phyloP scores from a whole-genome alignment of 164 flowering plant genomes.

The Dillenia suffruticosa region DNA sequence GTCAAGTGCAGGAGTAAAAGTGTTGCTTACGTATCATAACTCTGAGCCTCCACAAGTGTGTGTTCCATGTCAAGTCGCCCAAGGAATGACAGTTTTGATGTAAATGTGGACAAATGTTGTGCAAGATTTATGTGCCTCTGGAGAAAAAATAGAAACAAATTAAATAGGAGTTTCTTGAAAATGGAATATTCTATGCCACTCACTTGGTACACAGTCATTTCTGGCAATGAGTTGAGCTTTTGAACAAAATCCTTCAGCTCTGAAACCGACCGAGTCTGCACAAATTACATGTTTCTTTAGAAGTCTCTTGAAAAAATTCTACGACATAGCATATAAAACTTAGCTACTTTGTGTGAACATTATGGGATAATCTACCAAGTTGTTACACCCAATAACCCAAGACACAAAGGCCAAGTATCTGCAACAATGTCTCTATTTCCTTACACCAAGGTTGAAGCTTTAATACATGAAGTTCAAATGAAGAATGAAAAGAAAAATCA shows the following conservation, averaged over 20 bases:
- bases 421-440: too few species aligned
- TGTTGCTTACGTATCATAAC: conserved; percentile 80
- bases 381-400: too few species aligned
- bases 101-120: conserved; percentile 75
- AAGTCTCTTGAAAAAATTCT: neutral
- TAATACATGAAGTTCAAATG: too few species aligned
- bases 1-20: neutral
- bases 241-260: conserved; percentile 94
- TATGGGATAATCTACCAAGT: too few species aligned
- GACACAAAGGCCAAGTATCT: too few species aligned
- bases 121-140: conserved; percentile 99
- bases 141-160: conserved; percentile 16
- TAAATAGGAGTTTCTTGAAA: neutral
- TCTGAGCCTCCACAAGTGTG: conserved; percentile 85
- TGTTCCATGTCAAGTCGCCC: conserved; percentile 94
- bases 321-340: too few species aligned
- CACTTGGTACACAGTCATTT: conserved; percentile 63
- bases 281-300: neutral
- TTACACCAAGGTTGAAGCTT: too few species aligned
- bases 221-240: conserved; percentile 94
- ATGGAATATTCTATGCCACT: too few species aligned
- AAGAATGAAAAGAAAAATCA: too few species aligned
- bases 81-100: conserved; percentile 86
- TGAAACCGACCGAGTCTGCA: conserved; percentile 84
- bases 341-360: too few species aligned